phyloP scores from a whole-genome alignment of 306 rosid genomes.

The Malus fusca region DNA sequence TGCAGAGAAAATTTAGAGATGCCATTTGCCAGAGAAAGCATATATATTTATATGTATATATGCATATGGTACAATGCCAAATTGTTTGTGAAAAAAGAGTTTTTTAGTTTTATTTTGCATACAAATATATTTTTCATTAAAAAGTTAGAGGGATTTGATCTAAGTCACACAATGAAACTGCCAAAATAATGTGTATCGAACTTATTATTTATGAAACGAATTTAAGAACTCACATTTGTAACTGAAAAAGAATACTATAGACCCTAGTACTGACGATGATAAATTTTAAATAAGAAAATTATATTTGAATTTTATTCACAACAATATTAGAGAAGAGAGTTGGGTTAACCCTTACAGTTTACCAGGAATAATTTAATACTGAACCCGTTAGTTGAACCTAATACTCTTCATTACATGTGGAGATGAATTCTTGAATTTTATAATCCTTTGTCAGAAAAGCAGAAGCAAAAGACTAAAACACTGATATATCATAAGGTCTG shows the following conservation, averaged over 20 bases:
- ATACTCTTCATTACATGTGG: neutral
- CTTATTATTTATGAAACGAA: neutral
- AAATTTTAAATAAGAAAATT: no score
- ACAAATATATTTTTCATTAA: neutral
- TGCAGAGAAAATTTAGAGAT: neutral
- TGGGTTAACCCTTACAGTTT: no score
- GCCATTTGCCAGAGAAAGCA: neutral
- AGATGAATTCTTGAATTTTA: neutral
- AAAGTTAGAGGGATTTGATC: no score
- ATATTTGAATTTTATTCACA: no score
- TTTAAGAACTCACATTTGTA: neutral
- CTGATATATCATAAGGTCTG: neutral
- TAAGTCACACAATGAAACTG: neutral
- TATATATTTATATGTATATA: neutral
- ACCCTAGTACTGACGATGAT: no score
- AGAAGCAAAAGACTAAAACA: neutral
- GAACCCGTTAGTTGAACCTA: neutral
- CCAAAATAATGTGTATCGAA: neutral
- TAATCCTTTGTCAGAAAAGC: neutral
- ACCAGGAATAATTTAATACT: no score
- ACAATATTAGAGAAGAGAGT: no score
- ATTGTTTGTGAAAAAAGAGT: neutral
- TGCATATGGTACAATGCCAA: neutral
- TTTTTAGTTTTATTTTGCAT: neutral
- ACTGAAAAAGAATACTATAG: no score